A percentile compares a stretch with the other conserved stretches of the same genome.
Evolutionary conservation across 2,329 filamentous ascomycete species (phyloP).

Genomic region (Apiospora koreana): DNA sequence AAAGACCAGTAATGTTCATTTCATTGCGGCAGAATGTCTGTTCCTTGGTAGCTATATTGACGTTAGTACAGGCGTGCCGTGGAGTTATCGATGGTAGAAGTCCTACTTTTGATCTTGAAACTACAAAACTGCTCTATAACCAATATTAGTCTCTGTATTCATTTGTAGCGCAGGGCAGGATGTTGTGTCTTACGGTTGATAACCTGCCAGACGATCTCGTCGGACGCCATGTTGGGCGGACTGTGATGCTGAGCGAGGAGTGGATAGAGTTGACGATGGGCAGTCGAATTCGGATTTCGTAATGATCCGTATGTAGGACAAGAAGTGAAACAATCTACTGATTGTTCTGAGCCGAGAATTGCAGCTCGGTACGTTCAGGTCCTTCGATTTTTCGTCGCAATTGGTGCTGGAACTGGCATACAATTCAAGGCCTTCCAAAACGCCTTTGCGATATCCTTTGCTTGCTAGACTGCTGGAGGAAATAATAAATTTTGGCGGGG

Average conservation of each 20-base stretch:
- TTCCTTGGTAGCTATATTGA: constrained; percentile 69
- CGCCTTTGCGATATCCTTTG: constrained; percentile 1
- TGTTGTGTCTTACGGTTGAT: constrained; percentile 73
- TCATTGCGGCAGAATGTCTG: constrained; percentile 96
- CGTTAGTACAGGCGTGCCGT: constrained; percentile 27
- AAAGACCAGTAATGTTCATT: constrained; percentile 68
- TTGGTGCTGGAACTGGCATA: background rate
- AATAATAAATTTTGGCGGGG: constrained; percentile 14
- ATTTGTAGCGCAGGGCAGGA: no score
- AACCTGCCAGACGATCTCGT: constrained; percentile 97
- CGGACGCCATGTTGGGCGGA: constrained; percentile 70
- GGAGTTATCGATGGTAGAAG: background rate
- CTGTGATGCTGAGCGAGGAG: background rate
- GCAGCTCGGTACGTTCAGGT: background rate
- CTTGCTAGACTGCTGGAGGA: background rate
- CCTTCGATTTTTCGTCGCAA: background rate
- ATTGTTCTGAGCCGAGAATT: background rate
- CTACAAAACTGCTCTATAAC: constrained; percentile 83
- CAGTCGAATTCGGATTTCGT: background rate
- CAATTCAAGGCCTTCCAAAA: background rate
- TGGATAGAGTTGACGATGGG: background rate
- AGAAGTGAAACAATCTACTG: background rate
- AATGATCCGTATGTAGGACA: background rate
- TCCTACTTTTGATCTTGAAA: constrained; percentile 77
- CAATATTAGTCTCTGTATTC: constrained; percentile 54